These are phyloP conservation scores for Fusarium setosum DNA, from an alignment of 2,329 filamentous ascomycete genomes.

Conservation along the genomic window DNA sequence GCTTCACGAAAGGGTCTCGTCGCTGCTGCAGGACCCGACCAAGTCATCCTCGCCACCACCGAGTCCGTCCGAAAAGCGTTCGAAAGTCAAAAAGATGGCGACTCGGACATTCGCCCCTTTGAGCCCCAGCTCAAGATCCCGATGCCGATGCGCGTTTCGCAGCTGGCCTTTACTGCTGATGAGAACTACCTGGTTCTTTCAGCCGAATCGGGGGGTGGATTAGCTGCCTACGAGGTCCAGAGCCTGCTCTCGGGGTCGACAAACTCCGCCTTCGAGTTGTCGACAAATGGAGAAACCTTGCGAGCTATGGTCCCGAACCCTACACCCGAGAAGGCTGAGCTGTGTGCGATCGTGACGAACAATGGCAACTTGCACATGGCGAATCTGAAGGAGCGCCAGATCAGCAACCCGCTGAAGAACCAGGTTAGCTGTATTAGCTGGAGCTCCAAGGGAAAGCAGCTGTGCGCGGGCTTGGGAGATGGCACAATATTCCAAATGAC, in stretches of 20 bases:
- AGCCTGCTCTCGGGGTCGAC: slow-evolving; percentile 73
- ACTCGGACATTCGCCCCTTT: slow-evolving; percentile 76
- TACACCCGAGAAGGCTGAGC: slow-evolving; percentile 74
- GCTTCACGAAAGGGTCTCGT: slow-evolving; percentile 84
- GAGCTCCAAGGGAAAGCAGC: slow-evolving; percentile 93
- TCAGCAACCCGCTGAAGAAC: slow-evolving; percentile 73
- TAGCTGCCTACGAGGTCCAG: slow-evolving; percentile 85
- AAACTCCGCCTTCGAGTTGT: slow-evolving; percentile 78
- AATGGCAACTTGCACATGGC: slow-evolving; percentile 87
- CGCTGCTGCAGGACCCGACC: slow-evolving; percentile 87
- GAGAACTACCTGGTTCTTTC: slow-evolving; percentile 87
- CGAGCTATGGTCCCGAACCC: slow-evolving; percentile 86
- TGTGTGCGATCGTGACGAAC: slow-evolving; percentile 83
- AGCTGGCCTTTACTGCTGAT: slow-evolving; percentile 91
- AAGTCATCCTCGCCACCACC: slow-evolving; percentile 80
- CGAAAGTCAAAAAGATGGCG: slow-evolving; percentile 65
- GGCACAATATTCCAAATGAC: slow-evolving; percentile 87
- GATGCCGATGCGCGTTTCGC: slow-evolving; percentile 81
- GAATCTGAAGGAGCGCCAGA: slow-evolving; percentile 76
- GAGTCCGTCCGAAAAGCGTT: slow-evolving; percentile 83
- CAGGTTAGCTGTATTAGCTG: slow-evolving; percentile 88
- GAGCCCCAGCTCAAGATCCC: slow-evolving; percentile 78
- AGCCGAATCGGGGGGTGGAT: slow-evolving; percentile 81
- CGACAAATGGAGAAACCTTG: slow-evolving; percentile 79
- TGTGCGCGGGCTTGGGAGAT: slow-evolving; percentile 86